Base-by-base conservation (phyloP, 1,284 basidiomycete genomes). In the Peniophora sp. region DNA sequence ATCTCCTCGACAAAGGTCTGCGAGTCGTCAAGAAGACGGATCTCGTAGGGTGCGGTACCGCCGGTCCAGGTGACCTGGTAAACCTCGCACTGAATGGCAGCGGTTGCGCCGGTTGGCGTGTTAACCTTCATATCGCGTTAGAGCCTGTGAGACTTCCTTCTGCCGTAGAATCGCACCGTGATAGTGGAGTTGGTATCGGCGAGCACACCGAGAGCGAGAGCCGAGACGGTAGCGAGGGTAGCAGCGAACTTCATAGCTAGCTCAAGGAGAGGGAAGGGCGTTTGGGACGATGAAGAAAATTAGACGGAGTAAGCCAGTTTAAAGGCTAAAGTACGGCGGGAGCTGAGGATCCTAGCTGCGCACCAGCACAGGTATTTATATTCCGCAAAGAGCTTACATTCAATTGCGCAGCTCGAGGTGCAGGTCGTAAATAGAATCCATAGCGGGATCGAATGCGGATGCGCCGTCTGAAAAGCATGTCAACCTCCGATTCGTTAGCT, bases 1-100 rank as follows among this genome's bases (percentile, higher is more conserved):
- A 45, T 20, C 43, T 45, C 43, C 43, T 45, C 23, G 23, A 45
- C 23, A n/a, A 45, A 45, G 6, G 18, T 23, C 43, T 45, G 43
- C 9, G 20, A 14, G 12, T 15, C 17, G 22, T 45, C 43, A 24
- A 23, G 18, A 10, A 45, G 43, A 24, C 43, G 18, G 18, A 71
- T 45, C 20, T 23, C 79, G 52, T 57, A 83, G 82, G 37, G 37
- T 15, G 37, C 17, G 12, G 53, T 57, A 64, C 80, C 81, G 50
- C 75, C 78, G 9, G 27, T 10, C 78, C 78, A 85, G 18, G 56
- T 47, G 24, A 85, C 37, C 3, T 69, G 60, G 22, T 70, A 57
- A 14, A 82, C 79, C 59, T 79, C 62, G 63, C 83, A 85, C 50
- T 72, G 65, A 36, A 73, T 71, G 45, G 68, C 68, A 51, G 43